Percentiles rank a stretch among this genome's conserved stretches.
Evolutionary conservation across 1,139 yeast genomes (phyloP).

Genomic region (Pichia sp.): DNA sequence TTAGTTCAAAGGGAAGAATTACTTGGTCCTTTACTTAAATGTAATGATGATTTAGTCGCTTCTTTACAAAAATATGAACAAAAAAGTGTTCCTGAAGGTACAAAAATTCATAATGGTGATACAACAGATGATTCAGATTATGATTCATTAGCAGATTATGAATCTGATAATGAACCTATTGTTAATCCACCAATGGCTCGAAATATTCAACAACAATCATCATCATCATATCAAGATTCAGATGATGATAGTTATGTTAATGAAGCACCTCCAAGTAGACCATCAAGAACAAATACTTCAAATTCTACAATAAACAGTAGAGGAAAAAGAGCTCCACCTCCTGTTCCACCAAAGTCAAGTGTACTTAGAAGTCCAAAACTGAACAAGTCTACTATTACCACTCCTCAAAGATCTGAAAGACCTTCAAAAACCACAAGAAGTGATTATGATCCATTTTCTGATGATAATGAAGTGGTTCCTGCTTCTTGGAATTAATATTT

Average conservation of each 20-base stretch:
- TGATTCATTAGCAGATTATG: constrained; percentile 32
- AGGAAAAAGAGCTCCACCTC: constrained; percentile 16
- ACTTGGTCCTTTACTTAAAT: constrained; percentile 76
- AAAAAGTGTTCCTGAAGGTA: constrained; percentile 39
- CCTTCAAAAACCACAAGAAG: background rate
- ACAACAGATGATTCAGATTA: constrained; percentile 29
- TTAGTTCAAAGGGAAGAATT: constrained; percentile 78
- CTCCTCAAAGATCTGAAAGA: background rate
- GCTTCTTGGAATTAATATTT: constrained; percentile 10
- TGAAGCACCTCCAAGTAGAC: constrained; percentile 7
- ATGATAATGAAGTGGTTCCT: constrained; percentile 19
- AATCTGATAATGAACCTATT: constrained; percentile 27
- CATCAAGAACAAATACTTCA: background rate
- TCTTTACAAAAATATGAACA: constrained; percentile 68
- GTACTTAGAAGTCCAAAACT: constrained; percentile 9
- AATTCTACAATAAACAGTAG: background rate
- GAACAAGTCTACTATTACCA: background rate
- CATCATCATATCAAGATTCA: constrained; percentile 32
- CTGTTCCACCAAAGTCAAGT: constrained; percentile 17
- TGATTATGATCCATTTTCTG: constrained; percentile 20
- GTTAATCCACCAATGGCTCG: constrained; percentile 29
- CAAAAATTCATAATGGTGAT: constrained; percentile 22
- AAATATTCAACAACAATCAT: constrained; percentile 30
- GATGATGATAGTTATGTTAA: constrained; percentile 4
- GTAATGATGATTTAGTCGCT: constrained; percentile 80